These are phyloP conservation scores for Amesomyces nigricolor DNA, from an alignment of 2,329 filamentous ascomycete species.

Conservation along the genomic window DNA sequence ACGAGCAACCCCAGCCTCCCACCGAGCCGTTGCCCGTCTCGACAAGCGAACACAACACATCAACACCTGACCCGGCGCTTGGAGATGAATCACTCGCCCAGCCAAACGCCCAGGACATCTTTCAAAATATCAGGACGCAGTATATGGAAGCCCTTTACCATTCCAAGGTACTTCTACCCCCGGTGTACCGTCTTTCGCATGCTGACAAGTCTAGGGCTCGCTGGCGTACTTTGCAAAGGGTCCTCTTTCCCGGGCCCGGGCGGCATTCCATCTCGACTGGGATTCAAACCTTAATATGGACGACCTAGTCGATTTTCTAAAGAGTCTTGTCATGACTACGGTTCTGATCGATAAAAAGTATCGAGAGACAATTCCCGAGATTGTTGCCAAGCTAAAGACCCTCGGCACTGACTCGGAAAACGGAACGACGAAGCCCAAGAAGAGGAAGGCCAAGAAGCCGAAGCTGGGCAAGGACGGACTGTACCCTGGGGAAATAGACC, in stretches of 20 bases:
- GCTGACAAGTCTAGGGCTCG: conserved; percentile 51
- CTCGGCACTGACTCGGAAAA: conserved; percentile 52
- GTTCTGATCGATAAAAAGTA: conserved; percentile 74
- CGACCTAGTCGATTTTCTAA: conserved; percentile 64
- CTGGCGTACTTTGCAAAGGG: conserved; percentile 82
- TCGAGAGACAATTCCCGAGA: conserved; percentile 59
- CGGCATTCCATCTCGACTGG: conserved; percentile 60
- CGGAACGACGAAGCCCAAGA: conserved; percentile 38
- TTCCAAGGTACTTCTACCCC: conserved; percentile 47
- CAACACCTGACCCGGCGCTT: conserved; percentile 7
- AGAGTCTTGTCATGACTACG: conserved; percentile 60
- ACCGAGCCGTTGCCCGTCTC: not conserved
- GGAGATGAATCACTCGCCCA: conserved; percentile 28
- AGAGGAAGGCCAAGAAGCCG: conserved; percentile 56
- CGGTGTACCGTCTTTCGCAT: conserved; percentile 18
- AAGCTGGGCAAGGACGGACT: conserved; percentile 64
- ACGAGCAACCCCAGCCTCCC: not conserved
- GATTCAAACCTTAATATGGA: conserved; percentile 55
- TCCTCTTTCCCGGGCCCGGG: conserved; percentile 67
- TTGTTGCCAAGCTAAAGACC: conserved; percentile 53
- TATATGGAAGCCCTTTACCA: conserved; percentile 58
- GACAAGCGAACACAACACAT: not conserved
- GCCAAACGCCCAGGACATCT: conserved; percentile 47
- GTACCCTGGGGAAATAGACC: conserved; percentile 60
- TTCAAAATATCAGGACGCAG: conserved; percentile 52